A percentile compares a stretch with the other conserved stretches of the same genome.
Conservation (phyloP, 176 grass and related monocot genomes). For the Neostapfia colusana region DNA sequence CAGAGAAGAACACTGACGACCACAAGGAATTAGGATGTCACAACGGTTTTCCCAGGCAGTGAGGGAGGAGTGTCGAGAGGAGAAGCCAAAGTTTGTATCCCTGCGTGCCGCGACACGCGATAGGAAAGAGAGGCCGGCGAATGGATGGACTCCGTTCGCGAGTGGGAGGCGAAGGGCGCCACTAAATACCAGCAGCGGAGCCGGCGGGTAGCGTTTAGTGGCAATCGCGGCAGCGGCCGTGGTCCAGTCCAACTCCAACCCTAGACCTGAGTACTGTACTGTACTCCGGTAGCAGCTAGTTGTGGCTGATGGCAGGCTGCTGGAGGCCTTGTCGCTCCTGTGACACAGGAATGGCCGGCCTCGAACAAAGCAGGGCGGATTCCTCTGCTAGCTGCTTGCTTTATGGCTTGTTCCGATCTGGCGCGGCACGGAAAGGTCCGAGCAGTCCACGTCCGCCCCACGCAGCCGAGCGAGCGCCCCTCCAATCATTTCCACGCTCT, state of each 20-base stretch:
- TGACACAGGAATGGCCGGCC: background rate
- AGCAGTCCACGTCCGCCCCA: constrained; percentile 37
- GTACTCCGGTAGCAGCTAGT: too few species aligned
- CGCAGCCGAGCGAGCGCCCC: background rate
- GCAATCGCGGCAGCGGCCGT: background rate
- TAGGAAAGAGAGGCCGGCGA: background rate
- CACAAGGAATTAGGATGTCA: background rate
- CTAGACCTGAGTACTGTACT: background rate
- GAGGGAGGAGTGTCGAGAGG: background rate
- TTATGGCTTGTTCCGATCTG: constrained; percentile 28
- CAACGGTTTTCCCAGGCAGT: background rate
- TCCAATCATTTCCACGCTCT: background rate
- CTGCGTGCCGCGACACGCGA: constrained; percentile 19
- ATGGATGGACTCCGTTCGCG: background rate
- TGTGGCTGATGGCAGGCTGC: background rate
- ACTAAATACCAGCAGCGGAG: constrained; percentile 30
- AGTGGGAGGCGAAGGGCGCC: background rate
- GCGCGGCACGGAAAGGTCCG: constrained; percentile 1
- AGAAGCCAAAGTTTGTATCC: background rate
- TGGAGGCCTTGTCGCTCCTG: too few species aligned
- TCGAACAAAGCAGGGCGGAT: background rate
- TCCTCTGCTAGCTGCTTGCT: background rate
- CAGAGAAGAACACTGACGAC: background rate
- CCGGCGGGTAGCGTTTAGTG: background rate
- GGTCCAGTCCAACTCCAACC: background rate